A percentile compares a stretch with the other conserved stretches of the same genome.
Conservation (phyloP, 2,329 filamentous ascomycete species). For the Dissoconium aciculare region DNA sequence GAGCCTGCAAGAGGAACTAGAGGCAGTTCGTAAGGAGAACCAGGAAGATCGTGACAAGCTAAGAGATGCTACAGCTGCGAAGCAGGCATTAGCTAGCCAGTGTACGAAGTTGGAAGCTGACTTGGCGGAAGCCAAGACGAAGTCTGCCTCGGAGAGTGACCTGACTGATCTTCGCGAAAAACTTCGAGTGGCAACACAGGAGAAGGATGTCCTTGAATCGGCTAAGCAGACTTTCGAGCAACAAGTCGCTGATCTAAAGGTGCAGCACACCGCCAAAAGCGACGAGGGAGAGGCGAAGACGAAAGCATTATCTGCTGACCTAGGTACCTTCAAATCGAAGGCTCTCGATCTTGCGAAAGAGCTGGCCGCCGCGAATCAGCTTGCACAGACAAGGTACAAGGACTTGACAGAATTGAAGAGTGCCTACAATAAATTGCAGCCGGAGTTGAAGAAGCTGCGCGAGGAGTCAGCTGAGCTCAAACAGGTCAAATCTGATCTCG, state of each 20-base stretch:
- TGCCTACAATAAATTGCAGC: slow-evolving; percentile 68
- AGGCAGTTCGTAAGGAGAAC: slow-evolving; percentile 14
- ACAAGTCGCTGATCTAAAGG: slow-evolving; percentile 46
- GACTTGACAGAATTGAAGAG: slow-evolving; percentile 70
- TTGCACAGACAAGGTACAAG: slow-evolving; percentile 77
- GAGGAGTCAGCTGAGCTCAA: slow-evolving; percentile 65
- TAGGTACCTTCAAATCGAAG: slow-evolving; percentile 57
- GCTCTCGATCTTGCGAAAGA: slow-evolving; percentile 62
- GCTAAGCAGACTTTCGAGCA: slow-evolving; percentile 55
- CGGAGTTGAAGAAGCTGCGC: slow-evolving; percentile 65
- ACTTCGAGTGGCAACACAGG: slow-evolving; percentile 37
- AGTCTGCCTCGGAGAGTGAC: slow-evolving; percentile 37
- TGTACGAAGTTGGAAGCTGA: slow-evolving; percentile 45
- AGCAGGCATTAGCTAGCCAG: slow-evolving; percentile 12
- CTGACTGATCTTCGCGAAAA: slow-evolving; percentile 33
- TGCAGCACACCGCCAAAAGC: slow-evolving; percentile 31
- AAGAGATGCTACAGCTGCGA: slow-evolving; percentile 17
- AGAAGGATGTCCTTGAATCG: slow-evolving; percentile 44
- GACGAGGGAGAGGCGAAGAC: slow-evolving; percentile 38
- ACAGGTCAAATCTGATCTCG: slow-evolving; percentile 58
- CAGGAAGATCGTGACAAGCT: slow-evolving; percentile 10
- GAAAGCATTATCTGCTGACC: slow-evolving; percentile 45
- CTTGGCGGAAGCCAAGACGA: slow-evolving; percentile 34
- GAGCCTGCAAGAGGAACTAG: slow-evolving; percentile 16
- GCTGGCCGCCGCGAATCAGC: slow-evolving; percentile 67